Evolutionary conservation across 2,329 filamentous ascomycete species (phyloP), one percentile per base, ranked within the genome.

Genomic region (Aureobasidium sp.): DNA sequence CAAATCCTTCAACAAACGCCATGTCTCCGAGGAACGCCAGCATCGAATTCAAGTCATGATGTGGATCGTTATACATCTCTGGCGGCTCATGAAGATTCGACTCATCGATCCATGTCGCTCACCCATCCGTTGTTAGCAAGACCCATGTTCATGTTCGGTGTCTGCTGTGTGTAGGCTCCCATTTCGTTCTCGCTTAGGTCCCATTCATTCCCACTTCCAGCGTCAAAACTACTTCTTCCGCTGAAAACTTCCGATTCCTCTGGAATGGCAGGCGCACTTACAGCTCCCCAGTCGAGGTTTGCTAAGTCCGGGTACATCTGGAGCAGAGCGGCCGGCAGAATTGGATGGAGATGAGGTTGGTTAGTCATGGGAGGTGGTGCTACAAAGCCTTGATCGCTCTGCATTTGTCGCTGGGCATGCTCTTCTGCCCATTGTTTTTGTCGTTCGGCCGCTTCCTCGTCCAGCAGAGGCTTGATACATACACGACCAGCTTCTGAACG

Each of bases 401-500:
- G 81, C 76, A 88, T 83, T 61, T 85, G 83, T 69, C 91, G 87
- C 72, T 91, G 74, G 59, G 67, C 68, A 64, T 78, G 74, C 59
- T 74, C 71, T 70, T 75, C 88, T 73, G 87, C 82, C 81, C 87
- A 88, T 32, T 82, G 78, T 50, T 88, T 85, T 69, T 95, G 89
- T 37, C 91, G 82, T 69, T 95, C 91, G 39, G 87, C 78, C 61
- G 91, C 88, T 78, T 99, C 94, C 75, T 99, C 94, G 66, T 99
- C 94, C 1, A 99, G 82, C 13, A 99, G 78, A n/a, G 94, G 92
- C 68, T 96, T 96, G 76, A 99, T 99, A 72, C 94, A 99, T 59
- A 97, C 90, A 36, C 94, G 85, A 7, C 94, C 94, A 3, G 94
- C 94, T 77, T 99, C 94, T 2, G 91, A 96, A 59, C 94, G 84